Percentiles rank a stretch among this genome's conserved stretches.
Conservation (phyloP, 1,139 yeast species). For the Candida smagusa region DNA sequence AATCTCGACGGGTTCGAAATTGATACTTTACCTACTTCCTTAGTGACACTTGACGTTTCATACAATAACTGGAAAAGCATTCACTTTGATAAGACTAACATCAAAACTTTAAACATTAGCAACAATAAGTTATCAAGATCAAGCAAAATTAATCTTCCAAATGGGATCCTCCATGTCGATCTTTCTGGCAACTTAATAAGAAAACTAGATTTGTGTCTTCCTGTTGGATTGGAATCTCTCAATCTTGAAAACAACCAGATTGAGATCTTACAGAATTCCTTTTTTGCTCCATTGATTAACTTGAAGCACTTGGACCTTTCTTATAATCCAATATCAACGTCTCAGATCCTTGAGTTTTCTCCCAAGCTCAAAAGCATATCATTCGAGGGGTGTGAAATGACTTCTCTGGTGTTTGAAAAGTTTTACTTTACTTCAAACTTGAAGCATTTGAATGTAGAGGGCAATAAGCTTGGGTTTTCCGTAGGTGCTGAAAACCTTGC, state of each 20-base stretch:
- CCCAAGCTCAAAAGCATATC: neutral
- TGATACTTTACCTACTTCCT: neutral
- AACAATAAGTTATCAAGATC: constrained; percentile 1
- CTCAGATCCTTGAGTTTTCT: constrained; percentile 1
- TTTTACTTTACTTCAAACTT: neutral
- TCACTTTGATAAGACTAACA: neutral
- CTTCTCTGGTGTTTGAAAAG: neutral
- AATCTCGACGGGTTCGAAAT: constrained; percentile 3
- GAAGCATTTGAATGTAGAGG: neutral
- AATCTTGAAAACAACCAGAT: constrained; percentile 1
- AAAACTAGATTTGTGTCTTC: neutral
- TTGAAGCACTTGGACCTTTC: constrained; percentile 1
- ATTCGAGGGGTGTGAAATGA: constrained; percentile 1
- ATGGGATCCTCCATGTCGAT: neutral
- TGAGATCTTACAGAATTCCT: constrained; percentile 1
- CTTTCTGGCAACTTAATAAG: neutral
- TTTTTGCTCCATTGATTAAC: neutral
- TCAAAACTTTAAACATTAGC: neutral
- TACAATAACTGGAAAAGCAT: constrained; percentile 1
- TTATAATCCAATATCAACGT: neutral
- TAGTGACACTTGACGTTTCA: neutral
- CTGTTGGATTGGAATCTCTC: neutral
- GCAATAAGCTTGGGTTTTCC: neutral
- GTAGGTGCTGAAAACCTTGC: neutral
- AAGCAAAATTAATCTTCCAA: neutral